Percentiles rank a stretch among this genome's conserved stretches.
Evolutionary conservation across 441 rosid genomes (phyloP).

Genomic region (Populus hybrid): DNA sequence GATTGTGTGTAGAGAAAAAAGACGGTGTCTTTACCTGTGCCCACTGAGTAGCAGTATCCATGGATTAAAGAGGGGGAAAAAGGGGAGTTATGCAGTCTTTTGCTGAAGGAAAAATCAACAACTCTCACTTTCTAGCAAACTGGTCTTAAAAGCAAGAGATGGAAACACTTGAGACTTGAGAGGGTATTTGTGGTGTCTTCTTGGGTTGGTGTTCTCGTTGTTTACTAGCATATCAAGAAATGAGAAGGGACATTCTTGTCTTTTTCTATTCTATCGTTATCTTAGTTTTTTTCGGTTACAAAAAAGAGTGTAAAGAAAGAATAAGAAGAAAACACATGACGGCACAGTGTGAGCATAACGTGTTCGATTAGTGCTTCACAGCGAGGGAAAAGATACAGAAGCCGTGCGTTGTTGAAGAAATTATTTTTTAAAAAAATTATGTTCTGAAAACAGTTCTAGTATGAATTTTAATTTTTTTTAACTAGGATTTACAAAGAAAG

Average conservation of each 20-base stretch:
- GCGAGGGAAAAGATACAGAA: too few relatives aligned
- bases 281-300: too few relatives aligned
- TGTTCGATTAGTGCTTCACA: too few relatives aligned
- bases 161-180: neutral
- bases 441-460: too few relatives aligned
- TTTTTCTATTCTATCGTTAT: too few relatives aligned
- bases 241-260: neutral
- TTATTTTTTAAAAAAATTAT: too few relatives aligned
- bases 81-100: neutral
- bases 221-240: neutral
- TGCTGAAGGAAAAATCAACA: neutral
- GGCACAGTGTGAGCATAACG: too few relatives aligned
- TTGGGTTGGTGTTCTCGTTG: neutral
- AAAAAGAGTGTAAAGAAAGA: too few relatives aligned
- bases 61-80: conserved; percentile 25
- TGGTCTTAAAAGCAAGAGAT: conserved; percentile 6
- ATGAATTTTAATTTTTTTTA: too few relatives aligned
- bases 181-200: neutral
- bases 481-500: too few relatives aligned
- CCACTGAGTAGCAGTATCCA: conserved; percentile 42
- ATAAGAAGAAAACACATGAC: too few relatives aligned
- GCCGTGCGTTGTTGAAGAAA: too few relatives aligned
- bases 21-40: conserved; percentile 36
- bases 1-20: conserved; percentile 5
- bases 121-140: neutral